Conservation (phyloP, 495 filamentous ascomycete genomes). For the Sordaria brevicollis region DNA sequence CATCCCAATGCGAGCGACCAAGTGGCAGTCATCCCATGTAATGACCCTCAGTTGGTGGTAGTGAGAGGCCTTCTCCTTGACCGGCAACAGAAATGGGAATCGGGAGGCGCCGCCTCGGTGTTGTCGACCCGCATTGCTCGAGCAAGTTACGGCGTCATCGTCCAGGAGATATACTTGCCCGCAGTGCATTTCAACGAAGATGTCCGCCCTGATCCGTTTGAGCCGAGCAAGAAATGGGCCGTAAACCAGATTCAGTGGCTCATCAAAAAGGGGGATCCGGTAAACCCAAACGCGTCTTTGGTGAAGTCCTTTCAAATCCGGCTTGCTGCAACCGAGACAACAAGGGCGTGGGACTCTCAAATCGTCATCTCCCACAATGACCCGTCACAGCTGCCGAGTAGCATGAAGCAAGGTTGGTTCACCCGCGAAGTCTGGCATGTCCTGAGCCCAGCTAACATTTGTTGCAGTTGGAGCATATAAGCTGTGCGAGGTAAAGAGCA, state of each 20-base stretch:
- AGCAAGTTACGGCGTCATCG: constrained; percentile 47
- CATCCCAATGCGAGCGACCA: constrained; percentile 26
- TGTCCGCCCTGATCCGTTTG: constrained; percentile 31
- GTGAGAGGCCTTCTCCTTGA: constrained; percentile 46
- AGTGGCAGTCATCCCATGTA: constrained; percentile 37
- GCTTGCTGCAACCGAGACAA: constrained; percentile 28
- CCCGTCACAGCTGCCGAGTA: constrained; percentile 30
- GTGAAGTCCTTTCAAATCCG: constrained; percentile 36
- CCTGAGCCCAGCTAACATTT: constrained; percentile 12
- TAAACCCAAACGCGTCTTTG: constrained; percentile 27
- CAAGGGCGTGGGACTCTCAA: constrained; percentile 31
- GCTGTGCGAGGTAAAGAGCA: constrained; percentile 26
- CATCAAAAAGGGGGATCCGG: constrained; percentile 37
- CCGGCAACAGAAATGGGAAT: constrained; percentile 39
- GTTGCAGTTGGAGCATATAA: constrained; percentile 30
- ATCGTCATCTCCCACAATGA: constrained; percentile 40
- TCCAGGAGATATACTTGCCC: constrained; percentile 35
- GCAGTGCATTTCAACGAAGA: constrained; percentile 32
- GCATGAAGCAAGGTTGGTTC: constrained; percentile 23
- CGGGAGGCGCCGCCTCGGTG: constrained; percentile 21
- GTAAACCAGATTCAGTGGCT: constrained; percentile 47
- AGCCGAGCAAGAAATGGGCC: constrained; percentile 35
- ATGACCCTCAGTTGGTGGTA: constrained; percentile 50
- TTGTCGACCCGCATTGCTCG: constrained; percentile 40
- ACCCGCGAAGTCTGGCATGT: background rate